phyloP scores from a whole-genome alignment of 2,329 filamentous ascomycete genomes.

The Orbilia ellipsospora region DNA sequence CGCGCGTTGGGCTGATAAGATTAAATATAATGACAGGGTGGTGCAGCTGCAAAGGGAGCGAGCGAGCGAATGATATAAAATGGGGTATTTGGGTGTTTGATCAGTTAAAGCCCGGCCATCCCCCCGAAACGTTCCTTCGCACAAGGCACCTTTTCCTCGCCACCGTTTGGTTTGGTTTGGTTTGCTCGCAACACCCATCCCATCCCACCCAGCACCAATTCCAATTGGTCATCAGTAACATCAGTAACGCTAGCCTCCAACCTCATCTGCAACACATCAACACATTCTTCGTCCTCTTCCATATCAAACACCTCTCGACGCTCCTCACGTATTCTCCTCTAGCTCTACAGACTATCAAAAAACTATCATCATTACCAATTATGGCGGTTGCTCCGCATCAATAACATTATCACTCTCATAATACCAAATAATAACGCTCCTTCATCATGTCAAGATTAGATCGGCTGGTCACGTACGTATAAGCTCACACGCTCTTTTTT shows the following conservation, averaged over 20 bases:
- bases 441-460: constrained; percentile 72
- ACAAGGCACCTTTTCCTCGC: constrained; percentile 4
- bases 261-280: constrained; percentile 34
- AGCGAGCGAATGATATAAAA: constrained; percentile 41
- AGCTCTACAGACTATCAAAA: not conserved
- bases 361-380: not conserved
- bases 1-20: constrained; percentile 1
- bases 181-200: no score
- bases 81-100: constrained; percentile 37
- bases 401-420: not conserved
- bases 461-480: constrained; percentile 85
- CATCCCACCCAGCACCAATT: no score
- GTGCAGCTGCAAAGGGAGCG: constrained; percentile 27
- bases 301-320: not conserved
- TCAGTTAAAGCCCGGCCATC: constrained; percentile 52
- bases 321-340: not conserved
- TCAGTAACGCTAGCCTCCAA: not conserved
- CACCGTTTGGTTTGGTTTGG: constrained; percentile 6
- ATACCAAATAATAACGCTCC: not conserved
- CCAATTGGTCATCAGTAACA: no score
- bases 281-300: not conserved
- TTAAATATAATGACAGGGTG: constrained; percentile 17
- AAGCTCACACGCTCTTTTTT: not conserved
- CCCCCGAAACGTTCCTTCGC: constrained; percentile 22
- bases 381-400: not conserved